Evolutionary conservation across 2,329 filamentous ascomycete species (phyloP).

Genomic region (Colletotrichum orbiculare): DNA sequence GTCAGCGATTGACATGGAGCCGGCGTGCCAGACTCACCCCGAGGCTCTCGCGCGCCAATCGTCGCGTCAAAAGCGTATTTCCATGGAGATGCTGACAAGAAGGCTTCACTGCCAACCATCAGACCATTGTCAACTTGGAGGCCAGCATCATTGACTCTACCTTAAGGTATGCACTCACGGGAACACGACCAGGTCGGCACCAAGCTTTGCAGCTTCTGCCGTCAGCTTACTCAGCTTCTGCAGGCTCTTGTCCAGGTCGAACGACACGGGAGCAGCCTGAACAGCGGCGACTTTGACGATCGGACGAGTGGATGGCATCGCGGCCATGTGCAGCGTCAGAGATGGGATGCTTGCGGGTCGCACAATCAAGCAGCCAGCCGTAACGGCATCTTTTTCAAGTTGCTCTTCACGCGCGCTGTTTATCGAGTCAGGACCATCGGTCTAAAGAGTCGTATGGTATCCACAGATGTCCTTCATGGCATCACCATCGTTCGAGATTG

Average conservation of each 20-base stretch:
- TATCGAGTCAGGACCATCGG: slow-evolving; percentile 8
- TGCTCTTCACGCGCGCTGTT: neutral
- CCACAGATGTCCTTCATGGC: neutral
- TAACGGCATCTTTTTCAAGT: slow-evolving; percentile 12
- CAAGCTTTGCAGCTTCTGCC: slow-evolving; percentile 47
- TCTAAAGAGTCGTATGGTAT: neutral
- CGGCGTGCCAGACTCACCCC: slow-evolving; percentile 42
- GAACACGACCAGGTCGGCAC: slow-evolving; percentile 53
- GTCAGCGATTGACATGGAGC: neutral
- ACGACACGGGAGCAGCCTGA: slow-evolving; percentile 53
- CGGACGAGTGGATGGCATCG: slow-evolving; percentile 31
- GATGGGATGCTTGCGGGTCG: neutral
- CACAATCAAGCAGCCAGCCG: neutral
- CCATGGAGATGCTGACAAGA: slow-evolving; percentile 56
- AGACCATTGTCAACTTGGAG: neutral
- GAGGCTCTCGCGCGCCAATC: slow-evolving; percentile 51
- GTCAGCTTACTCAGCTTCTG: slow-evolving; percentile 48
- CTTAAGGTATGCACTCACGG: slow-evolving; percentile 49
- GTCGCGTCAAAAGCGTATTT: slow-evolving; percentile 55
- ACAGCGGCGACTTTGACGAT: slow-evolving; percentile 52
- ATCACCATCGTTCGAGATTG: slow-evolving; percentile 10
- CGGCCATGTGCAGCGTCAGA: neutral
- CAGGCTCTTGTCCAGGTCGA: slow-evolving; percentile 50
- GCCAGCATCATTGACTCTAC: neutral
- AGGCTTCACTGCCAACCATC: slow-evolving; percentile 45